phyloP scores from a whole-genome alignment of 192 early-diverging fungal species.

The Gigaspora rosea region DNA sequence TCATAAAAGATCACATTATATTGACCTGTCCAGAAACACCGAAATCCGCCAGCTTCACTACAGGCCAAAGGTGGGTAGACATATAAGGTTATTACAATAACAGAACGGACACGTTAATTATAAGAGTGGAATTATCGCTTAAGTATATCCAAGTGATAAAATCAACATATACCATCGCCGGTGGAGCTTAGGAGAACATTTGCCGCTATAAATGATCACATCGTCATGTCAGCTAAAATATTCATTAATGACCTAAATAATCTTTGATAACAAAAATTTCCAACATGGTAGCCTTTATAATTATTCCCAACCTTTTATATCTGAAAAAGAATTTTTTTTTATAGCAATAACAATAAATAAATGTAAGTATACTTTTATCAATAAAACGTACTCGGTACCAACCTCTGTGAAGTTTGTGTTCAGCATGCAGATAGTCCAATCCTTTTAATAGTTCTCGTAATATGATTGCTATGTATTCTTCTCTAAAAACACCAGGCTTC shows the following conservation, averaged over 20 bases:
- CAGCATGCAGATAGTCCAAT: constrained; percentile 88
- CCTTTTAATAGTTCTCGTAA: constrained; percentile 85
- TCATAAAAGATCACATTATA: not conserved
- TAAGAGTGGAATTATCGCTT: not conserved
- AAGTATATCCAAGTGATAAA: not conserved
- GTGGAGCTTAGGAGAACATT: constrained; percentile 75
- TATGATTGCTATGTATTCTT: constrained; percentile 92
- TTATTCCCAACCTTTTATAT: constrained; percentile 77
- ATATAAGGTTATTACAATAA: constrained; percentile 1
- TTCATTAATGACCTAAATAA: not conserved
- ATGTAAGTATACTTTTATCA: not conserved
- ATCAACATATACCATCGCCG: constrained; percentile 56
- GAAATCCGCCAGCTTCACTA: constrained; percentile 96
- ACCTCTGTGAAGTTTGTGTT: constrained; percentile 86
- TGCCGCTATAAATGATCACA: constrained; percentile 56
- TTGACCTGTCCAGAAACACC: constrained; percentile 93
- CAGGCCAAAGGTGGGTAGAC: not conserved
- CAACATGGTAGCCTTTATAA: not conserved
- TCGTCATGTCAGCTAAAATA: not conserved
- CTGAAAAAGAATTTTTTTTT: constrained; percentile 39
- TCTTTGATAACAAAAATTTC: not conserved
- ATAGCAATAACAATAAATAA: not conserved
- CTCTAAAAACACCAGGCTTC: constrained; percentile 81
- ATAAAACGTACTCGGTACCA: constrained; percentile 1
- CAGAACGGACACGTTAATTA: not conserved